Evolutionary conservation across 2,329 filamentous ascomycete species (phyloP).

Genomic region (Tolypocladium ovalisporum): DNA sequence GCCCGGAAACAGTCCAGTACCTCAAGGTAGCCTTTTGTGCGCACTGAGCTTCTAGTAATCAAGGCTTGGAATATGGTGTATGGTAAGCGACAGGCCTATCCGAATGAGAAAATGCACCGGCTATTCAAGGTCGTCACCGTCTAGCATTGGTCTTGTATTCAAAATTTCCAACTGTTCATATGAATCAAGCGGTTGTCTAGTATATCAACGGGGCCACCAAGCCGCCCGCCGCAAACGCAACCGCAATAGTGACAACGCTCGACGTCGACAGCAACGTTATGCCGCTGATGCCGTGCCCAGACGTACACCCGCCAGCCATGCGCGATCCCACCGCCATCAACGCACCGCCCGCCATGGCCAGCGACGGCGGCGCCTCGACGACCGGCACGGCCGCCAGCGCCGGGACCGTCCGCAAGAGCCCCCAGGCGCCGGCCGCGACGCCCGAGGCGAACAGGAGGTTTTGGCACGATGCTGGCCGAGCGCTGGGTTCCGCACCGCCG

Average conservation of each 20-base stretch:
- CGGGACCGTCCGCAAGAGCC: conserved; percentile 21
- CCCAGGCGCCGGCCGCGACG: conserved; percentile 34
- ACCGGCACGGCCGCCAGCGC: conserved; percentile 12
- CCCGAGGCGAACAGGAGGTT: conserved; percentile 43
- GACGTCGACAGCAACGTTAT: conserved; percentile 50
- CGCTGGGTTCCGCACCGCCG: conserved; percentile 13
- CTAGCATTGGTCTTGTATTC: background rate
- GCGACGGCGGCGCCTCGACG: conserved; percentile 21
- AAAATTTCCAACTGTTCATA: background rate
- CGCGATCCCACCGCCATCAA: conserved; percentile 49
- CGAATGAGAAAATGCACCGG: too few species aligned
- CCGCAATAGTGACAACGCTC: conserved; percentile 49
- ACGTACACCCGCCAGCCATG: conserved; percentile 56
- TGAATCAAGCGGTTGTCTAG: conserved; percentile 1
- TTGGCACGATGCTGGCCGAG: conserved; percentile 22
- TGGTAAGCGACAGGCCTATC: too few species aligned
- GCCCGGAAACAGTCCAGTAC: too few species aligned
- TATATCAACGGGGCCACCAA: conserved; percentile 16
- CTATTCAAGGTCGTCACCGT: too few species aligned
- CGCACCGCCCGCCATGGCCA: conserved; percentile 42
- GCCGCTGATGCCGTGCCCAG: conserved; percentile 58
- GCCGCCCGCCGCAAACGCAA: conserved; percentile 43
- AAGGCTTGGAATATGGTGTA: too few species aligned
- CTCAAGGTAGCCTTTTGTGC: too few species aligned
- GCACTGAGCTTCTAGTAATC: too few species aligned